Evolutionary conservation across 208 protist genomes (phyloP), one percentile per base, ranked within the genome.

Genomic region (Leishmania aethiopica): DNA sequence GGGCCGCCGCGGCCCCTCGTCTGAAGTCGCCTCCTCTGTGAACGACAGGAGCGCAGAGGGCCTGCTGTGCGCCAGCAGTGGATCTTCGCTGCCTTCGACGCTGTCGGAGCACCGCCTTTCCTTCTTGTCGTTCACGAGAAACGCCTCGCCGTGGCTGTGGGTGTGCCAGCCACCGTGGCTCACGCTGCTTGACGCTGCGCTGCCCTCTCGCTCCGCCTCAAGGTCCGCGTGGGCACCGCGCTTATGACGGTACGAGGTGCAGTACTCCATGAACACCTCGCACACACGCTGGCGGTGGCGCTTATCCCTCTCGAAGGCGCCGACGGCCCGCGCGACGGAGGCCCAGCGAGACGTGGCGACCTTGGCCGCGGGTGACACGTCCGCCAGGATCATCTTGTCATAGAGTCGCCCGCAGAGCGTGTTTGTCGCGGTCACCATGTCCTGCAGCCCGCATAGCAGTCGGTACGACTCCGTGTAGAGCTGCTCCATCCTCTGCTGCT

Each of bases 261-360:
- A 94, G 92, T 94, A 97, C 77, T 90, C 81, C 45, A 84, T 89
- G 84, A 97, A 97, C 10, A 96, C 87, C 37, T 94, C 85, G 85
- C 94, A 96, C 6, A 97, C 92, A 15, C 88, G 87, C 75, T 92
- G 84, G 55, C 92, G 92, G 75, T 96, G 95, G 37, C 85, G 89
- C 79, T 92, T 90, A 28, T 96, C 92, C 60, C 66, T 67, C 80
- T 98, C 92, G 70, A 90, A 90, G 17, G 81, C 87, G 13, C 95
- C 95, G 19, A 98, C 86, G 1, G 88, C 87, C 40, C 85, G 88
- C 0, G 93, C 95, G 45, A 98, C 88, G 19, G 86, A 66, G 15
- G 93, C 86, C 92, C 93, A 98, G 40, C 87, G 87, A 40, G 87
- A 83, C 37, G 93, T 84, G 3, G 93, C 93, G n/a, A 96, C 87